Evolutionary conservation across 192 early-diverging fungal species (phyloP), one percentile per base, ranked within the genome.

Genomic region (Lunasporangiospora selenospora): DNA sequence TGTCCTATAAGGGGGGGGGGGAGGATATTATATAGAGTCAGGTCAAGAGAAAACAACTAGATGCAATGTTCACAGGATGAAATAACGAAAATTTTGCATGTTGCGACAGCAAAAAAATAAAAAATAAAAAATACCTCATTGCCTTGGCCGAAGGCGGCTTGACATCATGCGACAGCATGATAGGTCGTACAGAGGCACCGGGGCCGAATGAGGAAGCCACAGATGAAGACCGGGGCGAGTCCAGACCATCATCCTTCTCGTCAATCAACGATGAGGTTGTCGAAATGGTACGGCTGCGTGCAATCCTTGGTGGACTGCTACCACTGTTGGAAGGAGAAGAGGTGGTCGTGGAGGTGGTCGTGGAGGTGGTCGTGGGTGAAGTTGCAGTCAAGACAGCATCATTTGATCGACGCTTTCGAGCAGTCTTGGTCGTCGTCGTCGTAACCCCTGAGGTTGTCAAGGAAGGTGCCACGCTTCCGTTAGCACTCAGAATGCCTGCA

Each of bases 401-500:
- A 18, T 73, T 73, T 12, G 69, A 73, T 3, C 69, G 69, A 46
- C 69, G 69, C 43, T 73, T 73, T 21, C 69, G 43, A 3, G 69
- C 53, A 1, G 48, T 40, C 54, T 58, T 73, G 18, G 53, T 19
- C 9, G 24, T n/a, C n/a, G n/a, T n/a, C n/a, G n/a, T n/a, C n/a
- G n/a, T n/a, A n/a, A n/a, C n/a, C n/a, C n/a, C n/a, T n/a, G n/a
- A n/a, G n/a, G n/a, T n/a, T n/a, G n/a, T n/a, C n/a, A n/a, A n/a
- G n/a, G n/a, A 36, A 8, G 42, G 46, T 24, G 48, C 40, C 27
- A 38, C 41, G 16, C 48, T 41, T 21, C 55, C 43, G 6, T 30
- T 52, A 6, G 21, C 18, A 38, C 53, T 59, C n/a, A n/a, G n/a
- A n/a, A n/a, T n/a, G 51, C 55, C 57, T 26, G 50, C 11, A 6